Evolutionary conservation across 768 basidiomycete species (phyloP), one percentile per base, ranked within the genome.

Genomic region (Russula griseocarnosa): DNA sequence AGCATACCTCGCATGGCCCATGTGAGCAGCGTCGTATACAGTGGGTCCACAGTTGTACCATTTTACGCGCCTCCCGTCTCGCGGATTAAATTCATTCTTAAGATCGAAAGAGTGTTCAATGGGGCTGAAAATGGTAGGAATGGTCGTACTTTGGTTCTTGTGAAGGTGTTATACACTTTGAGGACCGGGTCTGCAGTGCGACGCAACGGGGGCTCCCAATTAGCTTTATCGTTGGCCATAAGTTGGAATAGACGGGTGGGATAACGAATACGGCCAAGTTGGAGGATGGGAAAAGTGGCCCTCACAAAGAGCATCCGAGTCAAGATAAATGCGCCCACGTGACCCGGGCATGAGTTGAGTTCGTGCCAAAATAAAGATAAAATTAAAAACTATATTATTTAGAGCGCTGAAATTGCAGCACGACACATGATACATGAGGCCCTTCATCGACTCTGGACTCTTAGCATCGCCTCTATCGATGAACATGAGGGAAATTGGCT

Each of bases 21-120:
- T 94, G 74, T 99, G 97, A 47, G 93, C 90, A 14, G 94, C 86
- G 79, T 99, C 97, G 74, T 99, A 99, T 10, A 99, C 97, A 0
- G 97, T 99, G 20, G 97, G 96, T 11, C 97, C 96, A 71, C 97
- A 99, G 74, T 97, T 98, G 74, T 99, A 98, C 95, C 95, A 98
- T 70, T 95, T 94, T n/a, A 96, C 86, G 68, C 83, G 83, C 1
- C 83, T 81, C 0, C 87, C 88, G 66, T 83, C 77, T 57, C 72
- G 79, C 7, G 93, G 86, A 42, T 88, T 76, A 69, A 96, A 94
- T 65, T 88, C 87, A 58, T 83, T 87, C 92, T 94, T 70, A 46
- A 53, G 70, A 68, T 20, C 22, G 20, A n/a, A 9, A 28, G 28
- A 42, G 49, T 38, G 30, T 55, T 32, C 2, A 16, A 6, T 57